Base-by-base conservation (phyloP, 345 rosid genomes). In the Citrus cavaleriei region DNA sequence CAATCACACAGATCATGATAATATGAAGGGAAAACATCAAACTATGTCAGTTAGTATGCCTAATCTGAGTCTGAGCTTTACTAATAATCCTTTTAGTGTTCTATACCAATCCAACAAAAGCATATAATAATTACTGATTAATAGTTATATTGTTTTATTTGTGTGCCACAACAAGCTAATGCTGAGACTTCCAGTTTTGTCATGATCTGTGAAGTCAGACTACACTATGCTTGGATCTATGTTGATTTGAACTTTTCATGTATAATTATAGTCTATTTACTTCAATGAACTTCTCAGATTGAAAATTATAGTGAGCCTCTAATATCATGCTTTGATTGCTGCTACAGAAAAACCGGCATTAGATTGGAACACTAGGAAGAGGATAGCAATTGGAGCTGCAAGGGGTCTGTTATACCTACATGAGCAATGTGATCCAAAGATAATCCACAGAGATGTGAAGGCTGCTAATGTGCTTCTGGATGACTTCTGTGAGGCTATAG, bases 371-470 rank as follows among this genome's bases (percentile, higher is more conserved):
- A 87, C 90, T 25, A 88, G 98, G 87, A 95, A 93, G 89, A 87
- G 87, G 86, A 91, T 95, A 81, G 95, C 98, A 1, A 90, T 95
- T 73, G 99, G 98, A 68, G 93, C 98, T 67, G 95, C 96, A 18
- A 86, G 99, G 82, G 99, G 98, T 67, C 93, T 95, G 80, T 74
- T 95, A 4, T 92, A 95, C 81, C 89, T 95, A 32, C 99, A 95
- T 0, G 98, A 95, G 86, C 98, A 95, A 79, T 93, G 98, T 3
- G 98, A 95, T 78, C 98, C 98, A 1, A 95, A 93, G 87, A 95
- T 95, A 79, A 92, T 95, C 74, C 98, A 95, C 80, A 83, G 98
- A 82, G 98, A 95, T 65, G 98, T 95, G 66, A 93, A 95, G 85
- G 98, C 98, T 67, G 98, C 98, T 51, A 95, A 95, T 58, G 82